Conservation (phyloP, 1,284 basidiomycete species). For the Ceratorhiza oryzae-sativae region DNA sequence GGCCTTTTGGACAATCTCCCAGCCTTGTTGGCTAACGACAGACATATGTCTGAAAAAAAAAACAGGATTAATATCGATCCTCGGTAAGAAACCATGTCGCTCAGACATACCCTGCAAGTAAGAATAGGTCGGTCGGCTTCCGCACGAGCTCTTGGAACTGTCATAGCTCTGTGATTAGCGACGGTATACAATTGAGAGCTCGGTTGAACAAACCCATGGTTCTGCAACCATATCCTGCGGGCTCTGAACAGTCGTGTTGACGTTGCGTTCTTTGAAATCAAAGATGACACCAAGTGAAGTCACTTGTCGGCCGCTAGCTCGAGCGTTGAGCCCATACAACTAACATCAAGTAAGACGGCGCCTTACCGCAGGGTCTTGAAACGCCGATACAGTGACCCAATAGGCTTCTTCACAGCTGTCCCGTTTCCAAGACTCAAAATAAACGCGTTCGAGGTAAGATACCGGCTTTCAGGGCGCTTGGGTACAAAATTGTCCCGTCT, state of each 20-base stretch:
- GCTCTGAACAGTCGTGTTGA: slow-evolving; percentile 21
- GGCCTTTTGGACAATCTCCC: slow-evolving; percentile 19
- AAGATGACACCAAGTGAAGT: slow-evolving; percentile 34
- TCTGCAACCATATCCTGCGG: slow-evolving; percentile 11
- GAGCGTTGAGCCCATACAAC: neutral
- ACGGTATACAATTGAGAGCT: neutral
- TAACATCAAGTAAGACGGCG: neutral
- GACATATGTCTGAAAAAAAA: slow-evolving; percentile 23
- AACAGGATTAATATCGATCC: neutral
- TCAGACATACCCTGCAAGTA: slow-evolving; percentile 20
- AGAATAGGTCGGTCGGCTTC: slow-evolving; percentile 28
- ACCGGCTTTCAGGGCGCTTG: slow-evolving; percentile 8
- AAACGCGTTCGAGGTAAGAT: slow-evolving; percentile 31
- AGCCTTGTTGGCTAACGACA: slow-evolving; percentile 9
- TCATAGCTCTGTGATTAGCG: neutral
- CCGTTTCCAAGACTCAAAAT: neutral
- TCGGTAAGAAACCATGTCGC: neutral
- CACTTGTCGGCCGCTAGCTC: slow-evolving; percentile 30
- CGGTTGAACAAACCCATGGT: slow-evolving; percentile 16
- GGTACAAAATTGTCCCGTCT: slow-evolving; percentile 27
- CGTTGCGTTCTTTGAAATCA: slow-evolving; percentile 30
- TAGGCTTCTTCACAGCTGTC: neutral
- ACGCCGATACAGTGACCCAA: slow-evolving; percentile 29
- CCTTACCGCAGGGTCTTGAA: slow-evolving; percentile 33
- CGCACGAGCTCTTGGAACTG: slow-evolving; percentile 34